Conservation (phyloP, 441 rosid genomes). For the Adansonia gregorii region DNA sequence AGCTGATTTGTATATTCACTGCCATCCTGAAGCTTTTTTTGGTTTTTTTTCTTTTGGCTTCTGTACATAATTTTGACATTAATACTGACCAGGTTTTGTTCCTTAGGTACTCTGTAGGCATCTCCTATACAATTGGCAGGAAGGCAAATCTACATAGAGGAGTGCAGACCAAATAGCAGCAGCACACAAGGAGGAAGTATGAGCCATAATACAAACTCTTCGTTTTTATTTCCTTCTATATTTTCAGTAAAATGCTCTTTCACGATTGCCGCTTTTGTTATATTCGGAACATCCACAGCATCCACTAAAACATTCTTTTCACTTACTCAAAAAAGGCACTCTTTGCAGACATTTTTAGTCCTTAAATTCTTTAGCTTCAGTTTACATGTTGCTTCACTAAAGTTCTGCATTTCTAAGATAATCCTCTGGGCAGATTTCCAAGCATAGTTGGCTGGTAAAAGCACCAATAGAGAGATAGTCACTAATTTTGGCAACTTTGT, state of each 20-base stretch:
- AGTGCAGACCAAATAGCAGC: conserved; percentile 86
- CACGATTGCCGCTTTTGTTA: not conserved
- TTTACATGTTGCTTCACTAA: not conserved
- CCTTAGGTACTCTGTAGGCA: conserved; percentile 54
- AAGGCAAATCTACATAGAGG: conserved; percentile 86
- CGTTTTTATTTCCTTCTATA: not conserved
- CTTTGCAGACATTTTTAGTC: not conserved
- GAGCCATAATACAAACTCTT: conserved; percentile 28
- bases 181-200: conserved; percentile 89
- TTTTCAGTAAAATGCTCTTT: not conserved
- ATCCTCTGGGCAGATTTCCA: not conserved
- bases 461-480: not conserved
- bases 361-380: not conserved
- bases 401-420: conserved; percentile 13
- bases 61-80: not conserved
- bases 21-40: not conserved
- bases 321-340: not conserved
- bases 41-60: not conserved
- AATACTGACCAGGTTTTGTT: not conserved
- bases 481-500: not conserved
- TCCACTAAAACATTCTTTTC: not conserved
- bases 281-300: not conserved
- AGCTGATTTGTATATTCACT: conserved; percentile 1
- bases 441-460: not conserved
- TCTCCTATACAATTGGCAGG: conserved; percentile 92